These are phyloP conservation scores for Phylloboletellus chloephorus DNA, from an alignment of 1,284 basidiomycete species.

Conservation along the genomic window DNA sequence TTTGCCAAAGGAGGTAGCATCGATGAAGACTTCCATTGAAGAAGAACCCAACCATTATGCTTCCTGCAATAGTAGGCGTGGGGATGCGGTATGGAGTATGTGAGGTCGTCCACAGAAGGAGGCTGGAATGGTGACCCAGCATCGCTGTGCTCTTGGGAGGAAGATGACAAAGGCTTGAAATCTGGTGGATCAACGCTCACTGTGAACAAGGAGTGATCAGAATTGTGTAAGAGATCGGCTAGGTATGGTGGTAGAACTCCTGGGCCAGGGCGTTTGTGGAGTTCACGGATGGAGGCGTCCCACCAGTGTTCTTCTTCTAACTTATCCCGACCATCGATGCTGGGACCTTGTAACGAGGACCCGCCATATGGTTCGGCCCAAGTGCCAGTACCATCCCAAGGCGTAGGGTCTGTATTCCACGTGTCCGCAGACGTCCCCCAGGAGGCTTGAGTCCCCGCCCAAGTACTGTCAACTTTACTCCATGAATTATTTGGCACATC, in stretches of 20 bases:
- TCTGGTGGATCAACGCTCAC: conserved; percentile 45
- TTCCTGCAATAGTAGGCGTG: conserved; percentile 74
- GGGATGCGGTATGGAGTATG: conserved; percentile 67
- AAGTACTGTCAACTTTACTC: conserved; percentile 14
- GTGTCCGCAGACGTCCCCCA: conserved; percentile 16
- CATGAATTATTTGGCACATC: conserved; percentile 8
- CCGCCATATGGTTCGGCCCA: conserved; percentile 21
- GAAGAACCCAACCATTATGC: conserved; percentile 74
- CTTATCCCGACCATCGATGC: conserved; percentile 51
- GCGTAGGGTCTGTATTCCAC: conserved; percentile 19
- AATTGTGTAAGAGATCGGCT: conserved; percentile 58
- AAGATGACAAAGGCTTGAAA: conserved; percentile 20
- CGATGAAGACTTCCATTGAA: conserved; percentile 59
- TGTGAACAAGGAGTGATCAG: conserved; percentile 63
- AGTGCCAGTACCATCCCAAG: conserved; percentile 25
- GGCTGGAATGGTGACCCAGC: conserved; percentile 24
- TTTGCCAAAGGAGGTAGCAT: conserved; percentile 54
- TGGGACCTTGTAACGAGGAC: conserved; percentile 29
- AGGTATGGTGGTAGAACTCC: conserved; percentile 64
- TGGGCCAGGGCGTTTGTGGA: conserved; percentile 51
- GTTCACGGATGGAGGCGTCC: conserved; percentile 44
- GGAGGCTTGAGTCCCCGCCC: conserved; percentile 14
- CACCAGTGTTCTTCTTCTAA: conserved; percentile 65
- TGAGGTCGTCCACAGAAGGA: conserved; percentile 47
- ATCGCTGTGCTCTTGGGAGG: conserved; percentile 21